Evolutionary conservation across 2,329 filamentous ascomycete species (phyloP).

Genomic region (Chrysoporthe puriensis): DNA sequence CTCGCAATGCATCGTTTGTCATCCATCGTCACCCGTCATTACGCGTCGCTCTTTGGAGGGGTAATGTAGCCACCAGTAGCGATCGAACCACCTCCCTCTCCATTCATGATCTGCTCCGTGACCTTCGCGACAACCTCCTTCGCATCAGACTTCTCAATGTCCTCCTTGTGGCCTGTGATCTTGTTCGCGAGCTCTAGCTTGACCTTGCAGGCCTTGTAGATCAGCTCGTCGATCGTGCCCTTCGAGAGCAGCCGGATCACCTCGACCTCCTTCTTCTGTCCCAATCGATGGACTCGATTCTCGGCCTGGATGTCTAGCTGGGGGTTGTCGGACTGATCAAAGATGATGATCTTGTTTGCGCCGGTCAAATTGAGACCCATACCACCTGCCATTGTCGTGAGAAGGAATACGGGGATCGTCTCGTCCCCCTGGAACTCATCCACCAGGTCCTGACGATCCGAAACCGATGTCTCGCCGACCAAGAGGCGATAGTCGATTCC

Average conservation of each 20-base stretch:
- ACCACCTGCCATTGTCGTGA: constrained; percentile 93
- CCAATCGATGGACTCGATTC: constrained; percentile 93
- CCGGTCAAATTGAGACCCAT: constrained; percentile 95
- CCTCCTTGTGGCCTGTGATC: constrained; percentile 46
- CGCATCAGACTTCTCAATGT: constrained; percentile 23
- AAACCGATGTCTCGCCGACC: constrained; percentile 81
- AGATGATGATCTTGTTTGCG: constrained; percentile 97
- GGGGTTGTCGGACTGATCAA: constrained; percentile 96
- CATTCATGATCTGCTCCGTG: constrained; percentile 21
- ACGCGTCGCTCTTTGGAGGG: constrained; percentile 20
- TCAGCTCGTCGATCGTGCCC: constrained; percentile 89
- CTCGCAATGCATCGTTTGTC: not conserved
- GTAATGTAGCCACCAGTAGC: constrained; percentile 15
- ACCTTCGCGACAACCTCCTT: constrained; percentile 20
- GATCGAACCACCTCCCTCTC: constrained; percentile 8
- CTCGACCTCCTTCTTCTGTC: constrained; percentile 88
- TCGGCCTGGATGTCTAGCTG: constrained; percentile 98
- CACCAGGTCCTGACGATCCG: constrained; percentile 83
- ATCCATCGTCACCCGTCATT: not conserved
- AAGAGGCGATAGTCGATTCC: constrained; percentile 81
- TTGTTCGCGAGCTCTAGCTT: constrained; percentile 84
- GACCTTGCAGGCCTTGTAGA: constrained; percentile 86
- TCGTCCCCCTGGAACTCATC: constrained; percentile 80
- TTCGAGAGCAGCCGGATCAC: constrained; percentile 82
- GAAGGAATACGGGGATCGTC: constrained; percentile 84